These are phyloP conservation scores for Petasospora fabianii DNA, from an alignment of 1,139 yeast species.

Conservation along the genomic window DNA sequence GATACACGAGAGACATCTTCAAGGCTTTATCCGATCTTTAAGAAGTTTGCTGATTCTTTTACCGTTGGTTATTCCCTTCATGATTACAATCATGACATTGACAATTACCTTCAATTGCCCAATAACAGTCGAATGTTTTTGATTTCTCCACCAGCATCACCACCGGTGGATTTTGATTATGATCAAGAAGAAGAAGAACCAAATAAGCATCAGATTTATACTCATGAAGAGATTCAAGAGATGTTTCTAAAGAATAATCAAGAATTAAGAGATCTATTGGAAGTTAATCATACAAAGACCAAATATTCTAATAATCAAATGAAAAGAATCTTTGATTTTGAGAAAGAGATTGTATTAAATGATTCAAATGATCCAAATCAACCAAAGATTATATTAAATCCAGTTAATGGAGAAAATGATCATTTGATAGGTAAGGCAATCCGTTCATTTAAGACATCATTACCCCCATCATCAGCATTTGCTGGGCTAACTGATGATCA, in stretches of 20 bases:
- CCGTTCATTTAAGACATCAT: conserved; percentile 22
- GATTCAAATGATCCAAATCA: conserved; percentile 15
- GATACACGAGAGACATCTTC: conserved; percentile 7
- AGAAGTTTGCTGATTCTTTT: conserved; percentile 7
- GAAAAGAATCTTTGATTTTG: conserved; percentile 12
- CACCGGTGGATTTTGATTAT: conserved; percentile 37
- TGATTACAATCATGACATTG: conserved; percentile 19
- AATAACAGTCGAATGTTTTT: conserved; percentile 31
- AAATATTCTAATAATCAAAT: conserved; percentile 5
- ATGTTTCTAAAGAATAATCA: conserved; percentile 19
- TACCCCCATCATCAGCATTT: conserved; percentile 36
- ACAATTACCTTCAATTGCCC: conserved; percentile 31
- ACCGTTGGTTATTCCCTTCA: conserved; percentile 22
- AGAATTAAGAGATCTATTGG: conserved; percentile 16
- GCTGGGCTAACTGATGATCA: conserved; percentile 27
- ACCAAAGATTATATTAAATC: conserved; percentile 25
- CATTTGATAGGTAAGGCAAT: conserved; percentile 24
- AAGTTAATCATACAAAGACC: conserved; percentile 13
- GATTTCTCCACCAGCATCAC: conserved; percentile 40
- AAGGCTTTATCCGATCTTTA: conserved; percentile 5
- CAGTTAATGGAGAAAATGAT: conserved; percentile 25
- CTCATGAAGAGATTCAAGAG: conserved; percentile 23
- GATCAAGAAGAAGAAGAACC: conserved; percentile 35
- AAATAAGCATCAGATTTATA: conserved; percentile 25
- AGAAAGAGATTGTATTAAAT: conserved; percentile 22